Evolutionary conservation across 805 yeast genomes (phyloP).

Genomic region (Suhomyces xylopsoci): DNA sequence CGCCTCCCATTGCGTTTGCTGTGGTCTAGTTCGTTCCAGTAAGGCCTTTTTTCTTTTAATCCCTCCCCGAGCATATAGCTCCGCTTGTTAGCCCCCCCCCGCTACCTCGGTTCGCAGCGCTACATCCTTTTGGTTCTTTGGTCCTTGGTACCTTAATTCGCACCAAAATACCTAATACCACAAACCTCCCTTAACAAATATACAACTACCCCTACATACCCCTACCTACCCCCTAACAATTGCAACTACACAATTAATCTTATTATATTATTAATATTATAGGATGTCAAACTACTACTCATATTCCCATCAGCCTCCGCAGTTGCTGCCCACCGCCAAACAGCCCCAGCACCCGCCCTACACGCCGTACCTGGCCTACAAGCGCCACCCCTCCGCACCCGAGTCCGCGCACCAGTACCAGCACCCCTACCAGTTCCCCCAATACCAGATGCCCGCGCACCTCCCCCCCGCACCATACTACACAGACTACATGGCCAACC

Average conservation of each 20-base stretch:
- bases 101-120: not conserved
- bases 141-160: not conserved
- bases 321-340: not conserved
- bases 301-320: not conserved
- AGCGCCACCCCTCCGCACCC: constrained; percentile 1
- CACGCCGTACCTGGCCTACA: not conserved
- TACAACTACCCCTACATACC: too few species aligned
- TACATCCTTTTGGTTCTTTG: too few species aligned
- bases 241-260: too few species aligned
- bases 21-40: not conserved
- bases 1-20: not conserved
- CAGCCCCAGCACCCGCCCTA: not conserved
- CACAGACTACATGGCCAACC: constrained; percentile 1
- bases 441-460: not conserved
- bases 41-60: not conserved
- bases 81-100: not conserved
- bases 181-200: too few species aligned
- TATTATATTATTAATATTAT: too few species aligned
- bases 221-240: too few species aligned
- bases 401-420: not conserved
- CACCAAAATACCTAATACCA: not conserved
- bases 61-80: not conserved
- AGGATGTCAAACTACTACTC: not conserved
- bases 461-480: not conserved
- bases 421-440: not conserved